phyloP scores from a whole-genome alignment of 768 basidiomycete genomes.

The Naganishia vaughanmartiniae region DNA sequence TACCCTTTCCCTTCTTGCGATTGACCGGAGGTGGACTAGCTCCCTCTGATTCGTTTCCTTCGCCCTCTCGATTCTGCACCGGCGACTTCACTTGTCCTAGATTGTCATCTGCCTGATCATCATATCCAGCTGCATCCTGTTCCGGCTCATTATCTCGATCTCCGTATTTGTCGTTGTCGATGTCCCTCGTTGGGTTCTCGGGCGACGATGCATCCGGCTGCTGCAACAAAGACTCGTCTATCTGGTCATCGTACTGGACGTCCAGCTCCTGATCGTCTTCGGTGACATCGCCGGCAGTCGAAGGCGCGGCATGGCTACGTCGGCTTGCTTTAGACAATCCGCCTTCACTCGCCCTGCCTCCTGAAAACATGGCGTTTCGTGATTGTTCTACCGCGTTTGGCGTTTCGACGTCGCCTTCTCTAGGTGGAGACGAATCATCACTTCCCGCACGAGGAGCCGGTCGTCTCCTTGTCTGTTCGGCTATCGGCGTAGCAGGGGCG shows the following conservation, averaged over 20 bases:
- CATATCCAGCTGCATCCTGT: conserved; percentile 1
- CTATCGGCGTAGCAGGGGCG: background rate
- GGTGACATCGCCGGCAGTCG: conserved; percentile 20
- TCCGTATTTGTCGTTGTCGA: conserved; percentile 22
- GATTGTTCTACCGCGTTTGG: background rate
- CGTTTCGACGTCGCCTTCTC: background rate
- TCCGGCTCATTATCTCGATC: conserved; percentile 26
- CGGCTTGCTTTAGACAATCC: conserved; percentile 26
- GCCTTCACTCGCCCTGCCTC: conserved; percentile 6
- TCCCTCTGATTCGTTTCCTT: conserved; percentile 22
- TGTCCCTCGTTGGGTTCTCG: background rate
- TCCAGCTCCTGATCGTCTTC: conserved; percentile 23
- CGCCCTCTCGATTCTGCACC: conserved; percentile 29
- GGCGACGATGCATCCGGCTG: conserved; percentile 16
- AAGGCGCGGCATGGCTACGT: conserved; percentile 20
- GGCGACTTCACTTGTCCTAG: conserved; percentile 29
- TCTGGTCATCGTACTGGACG: conserved; percentile 16
- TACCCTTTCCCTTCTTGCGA: conserved; percentile 30
- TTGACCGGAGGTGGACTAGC: conserved; percentile 27
- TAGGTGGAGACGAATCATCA: background rate
- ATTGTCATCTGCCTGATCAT: conserved; percentile 16
- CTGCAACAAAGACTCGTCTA: conserved; percentile 18
- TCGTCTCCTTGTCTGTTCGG: background rate
- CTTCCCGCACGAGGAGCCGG: background rate
- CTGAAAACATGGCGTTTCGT: conserved; percentile 23